These are phyloP conservation scores for Lecanicillium sp. DNA, from an alignment of 2,329 filamentous ascomycete species.

Conservation along the genomic window DNA sequence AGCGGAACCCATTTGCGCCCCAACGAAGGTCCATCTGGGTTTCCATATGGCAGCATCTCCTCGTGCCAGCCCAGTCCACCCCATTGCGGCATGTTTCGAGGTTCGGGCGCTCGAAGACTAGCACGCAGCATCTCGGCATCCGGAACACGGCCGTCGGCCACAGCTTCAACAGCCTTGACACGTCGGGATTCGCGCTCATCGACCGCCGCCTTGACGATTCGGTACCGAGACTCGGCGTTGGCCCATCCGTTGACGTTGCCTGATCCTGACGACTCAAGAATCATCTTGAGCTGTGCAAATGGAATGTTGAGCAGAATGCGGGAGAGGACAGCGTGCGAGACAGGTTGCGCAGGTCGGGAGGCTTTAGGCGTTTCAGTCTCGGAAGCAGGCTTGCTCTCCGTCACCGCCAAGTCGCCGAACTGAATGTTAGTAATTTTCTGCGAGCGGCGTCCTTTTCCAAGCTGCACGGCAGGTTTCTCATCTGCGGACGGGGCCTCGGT, in stretches of 20 bases:
- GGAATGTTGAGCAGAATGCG: constrained; percentile 65
- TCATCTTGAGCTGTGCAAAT: constrained; percentile 57
- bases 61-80: constrained; percentile 46
- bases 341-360: constrained; percentile 22
- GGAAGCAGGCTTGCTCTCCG: constrained; percentile 21
- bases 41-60: constrained; percentile 31
- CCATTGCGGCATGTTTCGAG: constrained; percentile 37
- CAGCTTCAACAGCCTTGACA: constrained; percentile 37
- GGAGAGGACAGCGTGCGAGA: constrained; percentile 50
- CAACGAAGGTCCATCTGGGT: constrained; percentile 36
- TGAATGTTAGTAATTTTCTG: constrained; percentile 57
- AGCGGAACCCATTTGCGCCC: constrained; percentile 41
- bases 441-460: constrained; percentile 36
- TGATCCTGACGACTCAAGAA: constrained; percentile 55
- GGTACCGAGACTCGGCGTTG: constrained; percentile 40
- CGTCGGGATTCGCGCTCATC: constrained; percentile 54
- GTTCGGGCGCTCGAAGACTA: constrained; percentile 33
- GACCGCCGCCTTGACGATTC: constrained; percentile 44
- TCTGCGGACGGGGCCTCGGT: constrained; percentile 22
- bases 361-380: constrained; percentile 25
- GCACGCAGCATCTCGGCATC: constrained; percentile 30
- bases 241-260: constrained; percentile 47
- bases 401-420: constrained; percentile 59
- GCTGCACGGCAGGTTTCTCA: constrained; percentile 32
- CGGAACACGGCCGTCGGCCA: constrained; percentile 31